Conservation (phyloP, 495 filamentous ascomycete genomes). For the Neurospora pannonica region DNA sequence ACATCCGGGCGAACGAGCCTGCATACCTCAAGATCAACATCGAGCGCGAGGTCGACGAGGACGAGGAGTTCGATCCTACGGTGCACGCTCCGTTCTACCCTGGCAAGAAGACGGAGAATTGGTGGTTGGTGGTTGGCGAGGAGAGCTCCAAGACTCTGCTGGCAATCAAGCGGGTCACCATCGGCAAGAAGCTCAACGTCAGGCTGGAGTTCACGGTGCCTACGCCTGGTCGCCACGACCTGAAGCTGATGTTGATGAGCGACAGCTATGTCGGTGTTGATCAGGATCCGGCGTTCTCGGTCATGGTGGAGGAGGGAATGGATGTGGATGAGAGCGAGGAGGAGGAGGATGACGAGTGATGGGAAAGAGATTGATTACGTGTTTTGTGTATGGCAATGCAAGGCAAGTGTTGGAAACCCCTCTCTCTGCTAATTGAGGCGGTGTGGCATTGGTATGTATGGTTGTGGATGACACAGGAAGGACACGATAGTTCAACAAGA, state of each 20-base stretch:
- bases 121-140: constrained; percentile 93
- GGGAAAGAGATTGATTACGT: neutral
- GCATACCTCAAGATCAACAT: constrained; percentile 80
- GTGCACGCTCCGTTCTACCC: constrained; percentile 97
- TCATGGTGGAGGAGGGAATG: constrained; percentile 84
- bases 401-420: neutral
- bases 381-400: neutral
- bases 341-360: constrained; percentile 50
- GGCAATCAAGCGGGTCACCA: constrained; percentile 89
- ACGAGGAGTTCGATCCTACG: constrained; percentile 66
- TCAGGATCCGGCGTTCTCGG: constrained; percentile 82
- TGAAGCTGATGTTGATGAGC: constrained; percentile 92
- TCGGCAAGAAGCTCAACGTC: constrained; percentile 66
- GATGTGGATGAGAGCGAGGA: constrained; percentile 87
- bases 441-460: constrained; percentile 7
- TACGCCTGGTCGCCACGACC: constrained; percentile 70
- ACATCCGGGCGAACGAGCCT: constrained; percentile 67
- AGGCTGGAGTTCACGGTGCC: constrained; percentile 84
- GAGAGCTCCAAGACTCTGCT: constrained; percentile 77
- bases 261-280: constrained; percentile 97
- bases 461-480: constrained; percentile 14
- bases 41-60: constrained; percentile 69
- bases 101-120: constrained; percentile 85
- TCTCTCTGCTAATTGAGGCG: neutral
- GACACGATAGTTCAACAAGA: constrained; percentile 8